A percentile compares a stretch with the other conserved stretches of the same genome.
phyloP scores from a whole-genome alignment of 805 yeast genomes.

The Priceomyces carsonii region DNA sequence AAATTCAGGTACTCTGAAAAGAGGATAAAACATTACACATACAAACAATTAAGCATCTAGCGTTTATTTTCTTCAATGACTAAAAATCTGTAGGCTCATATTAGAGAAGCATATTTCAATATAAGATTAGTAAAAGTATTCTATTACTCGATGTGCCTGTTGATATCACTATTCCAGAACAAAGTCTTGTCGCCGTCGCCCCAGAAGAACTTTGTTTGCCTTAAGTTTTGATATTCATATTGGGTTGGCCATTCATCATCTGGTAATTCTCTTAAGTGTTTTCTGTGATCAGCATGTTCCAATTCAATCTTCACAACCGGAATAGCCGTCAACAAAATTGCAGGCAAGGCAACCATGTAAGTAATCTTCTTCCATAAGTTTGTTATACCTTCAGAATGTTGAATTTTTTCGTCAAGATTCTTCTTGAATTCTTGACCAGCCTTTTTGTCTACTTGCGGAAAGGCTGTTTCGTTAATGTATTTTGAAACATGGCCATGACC shows the following conservation, averaged over 20 bases:
- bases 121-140: too few species aligned
- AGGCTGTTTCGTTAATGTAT: slow-evolving; percentile 40
- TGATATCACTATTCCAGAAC: slow-evolving; percentile 93
- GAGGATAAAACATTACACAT: slow-evolving; percentile 4
- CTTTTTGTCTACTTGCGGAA: slow-evolving; percentile 46
- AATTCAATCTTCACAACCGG: slow-evolving; percentile 81
- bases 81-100: too few species aligned
- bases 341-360: slow-evolving; percentile 78
- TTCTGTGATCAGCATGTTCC: slow-evolving; percentile 89
- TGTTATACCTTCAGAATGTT: slow-evolving; percentile 80
- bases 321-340: slow-evolving; percentile 70
- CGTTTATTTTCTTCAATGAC: slow-evolving; percentile 1
- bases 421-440: slow-evolving; percentile 73
- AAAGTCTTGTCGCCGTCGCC: slow-evolving; percentile 97
- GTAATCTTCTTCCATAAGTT: slow-evolving; percentile 85
- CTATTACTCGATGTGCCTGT: slow-evolving; percentile 69
- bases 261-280: slow-evolving; percentile 66
- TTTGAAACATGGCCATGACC: slow-evolving; percentile 45
- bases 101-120: slow-evolving; percentile 1
- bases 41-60: background rate
- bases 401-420: slow-evolving; percentile 60
- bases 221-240: slow-evolving; percentile 88
- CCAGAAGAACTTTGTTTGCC: slow-evolving; percentile 92
- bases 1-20: too few species aligned
- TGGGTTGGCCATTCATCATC: slow-evolving; percentile 94